Conservation (phyloP, 176 grass and related monocot species). For the Hsuehochloa calcarea region DNA sequence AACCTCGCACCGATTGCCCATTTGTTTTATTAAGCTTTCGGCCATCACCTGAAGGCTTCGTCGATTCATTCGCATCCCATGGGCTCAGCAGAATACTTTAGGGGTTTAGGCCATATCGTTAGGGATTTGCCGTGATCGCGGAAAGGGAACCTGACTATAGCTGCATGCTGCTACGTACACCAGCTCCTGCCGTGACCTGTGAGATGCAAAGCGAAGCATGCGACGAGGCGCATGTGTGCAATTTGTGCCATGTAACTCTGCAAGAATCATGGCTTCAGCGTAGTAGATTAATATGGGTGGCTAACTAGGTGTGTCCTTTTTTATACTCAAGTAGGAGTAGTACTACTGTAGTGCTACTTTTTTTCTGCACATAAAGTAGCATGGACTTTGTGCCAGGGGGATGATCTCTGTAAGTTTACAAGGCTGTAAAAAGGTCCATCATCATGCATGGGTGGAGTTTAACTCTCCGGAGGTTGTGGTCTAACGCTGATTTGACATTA, state of each 20-base stretch:
- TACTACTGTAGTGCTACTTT: constrained; percentile 1
- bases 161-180: neutral
- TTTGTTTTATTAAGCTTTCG: constrained; percentile 20
- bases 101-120: constrained; percentile 1
- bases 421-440: constrained; percentile 20
- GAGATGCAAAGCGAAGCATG: neutral
- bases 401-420: constrained; percentile 30
- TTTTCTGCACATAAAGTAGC: constrained; percentile 31
- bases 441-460: constrained; percentile 17
- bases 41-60: neutral
- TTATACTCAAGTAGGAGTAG: neutral
- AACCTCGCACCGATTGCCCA: neutral
- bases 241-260: neutral
- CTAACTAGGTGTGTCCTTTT: neutral
- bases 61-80: neutral
- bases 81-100: neutral
- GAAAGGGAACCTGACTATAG: neutral
- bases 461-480: neutral
- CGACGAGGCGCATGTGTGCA: neutral
- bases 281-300: neutral
- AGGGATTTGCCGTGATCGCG: constrained; percentile 15
- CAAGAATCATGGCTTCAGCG: constrained; percentile 25
- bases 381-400: constrained; percentile 24
- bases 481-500: neutral
- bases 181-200: neutral